A percentile compares a stretch with the other conserved stretches of the same genome.
Evolutionary conservation across 257 asterid species (phyloP).

Genomic region (Echites panduratus): DNA sequence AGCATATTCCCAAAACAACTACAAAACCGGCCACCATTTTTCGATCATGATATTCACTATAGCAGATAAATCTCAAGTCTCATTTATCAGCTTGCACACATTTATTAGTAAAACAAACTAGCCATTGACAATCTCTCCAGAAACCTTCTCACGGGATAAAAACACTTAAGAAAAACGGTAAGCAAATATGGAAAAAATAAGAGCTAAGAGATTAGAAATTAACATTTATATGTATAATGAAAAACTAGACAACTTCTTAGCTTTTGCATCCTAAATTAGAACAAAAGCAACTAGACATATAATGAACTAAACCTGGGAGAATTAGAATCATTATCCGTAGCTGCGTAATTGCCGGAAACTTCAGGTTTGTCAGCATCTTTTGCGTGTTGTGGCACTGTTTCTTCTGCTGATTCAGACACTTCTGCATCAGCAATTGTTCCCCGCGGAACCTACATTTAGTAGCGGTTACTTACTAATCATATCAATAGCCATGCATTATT

Average conservation of each 20-base stretch:
- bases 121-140: background rate
- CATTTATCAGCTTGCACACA: background rate
- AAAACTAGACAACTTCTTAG: background rate
- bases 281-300: background rate
- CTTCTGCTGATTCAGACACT: conserved; percentile 49
- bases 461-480: conserved; percentile 18
- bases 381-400: conserved; percentile 27
- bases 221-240: background rate
- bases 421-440: conserved; percentile 44
- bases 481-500: conserved; percentile 12
- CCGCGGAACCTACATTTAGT: conserved; percentile 48
- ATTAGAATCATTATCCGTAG: conserved; percentile 44
- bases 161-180: background rate
- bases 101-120: background rate
- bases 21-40: background rate
- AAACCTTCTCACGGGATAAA: background rate
- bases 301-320: conserved; percentile 47
- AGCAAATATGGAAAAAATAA: background rate
- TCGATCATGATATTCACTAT: background rate
- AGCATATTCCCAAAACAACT: background rate
- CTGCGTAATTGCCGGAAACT: conserved; percentile 35
- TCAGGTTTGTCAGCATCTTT: conserved; percentile 46
- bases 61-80: background rate
- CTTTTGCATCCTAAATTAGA: background rate
- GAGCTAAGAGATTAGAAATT: background rate